Conservation (phyloP, 176 grass and related monocot genomes). For the Oryza meyeriana region DNA sequence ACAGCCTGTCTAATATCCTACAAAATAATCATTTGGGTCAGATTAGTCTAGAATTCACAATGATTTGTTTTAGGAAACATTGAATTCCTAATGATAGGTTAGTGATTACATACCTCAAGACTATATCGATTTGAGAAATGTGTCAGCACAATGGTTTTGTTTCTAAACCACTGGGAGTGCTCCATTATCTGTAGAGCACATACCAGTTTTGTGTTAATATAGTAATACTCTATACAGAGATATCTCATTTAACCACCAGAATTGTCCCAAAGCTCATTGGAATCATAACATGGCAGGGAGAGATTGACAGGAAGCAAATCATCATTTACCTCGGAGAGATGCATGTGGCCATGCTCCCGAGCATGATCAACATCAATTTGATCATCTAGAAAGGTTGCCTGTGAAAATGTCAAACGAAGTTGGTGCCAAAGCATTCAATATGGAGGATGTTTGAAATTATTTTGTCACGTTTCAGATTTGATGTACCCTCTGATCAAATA, state of each 20-base stretch:
- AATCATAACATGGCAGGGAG: background rate
- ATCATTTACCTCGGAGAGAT: conserved; percentile 75
- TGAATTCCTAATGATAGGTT: background rate
- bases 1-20: conserved; percentile 85
- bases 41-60: background rate
- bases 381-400: conserved; percentile 95
- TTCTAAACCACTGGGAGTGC: conserved; percentile 85
- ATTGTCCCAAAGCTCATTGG: conserved; percentile 18
- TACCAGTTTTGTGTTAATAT: conserved; percentile 11
- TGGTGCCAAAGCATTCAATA: conserved; percentile 26
- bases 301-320: background rate
- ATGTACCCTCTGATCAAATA: conserved; percentile 14
- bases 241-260: conserved; percentile 10
- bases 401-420: conserved; percentile 33
- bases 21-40: conserved; percentile 44
- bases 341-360: conserved; percentile 80
- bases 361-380: conserved; percentile 74
- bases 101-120: conserved; percentile 58
- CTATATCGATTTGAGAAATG: conserved; percentile 93
- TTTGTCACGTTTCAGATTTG: conserved; percentile 17
- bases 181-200: conserved; percentile 67
- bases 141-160: conserved; percentile 73
- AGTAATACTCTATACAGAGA: background rate
- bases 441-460: conserved; percentile 2
- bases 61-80: background rate